A percentile compares a stretch with the other conserved stretches of the same genome.
These are phyloP conservation scores for Artemisia tridentata DNA, from an alignment of 129 eudicot species.

Conservation along the genomic window DNA sequence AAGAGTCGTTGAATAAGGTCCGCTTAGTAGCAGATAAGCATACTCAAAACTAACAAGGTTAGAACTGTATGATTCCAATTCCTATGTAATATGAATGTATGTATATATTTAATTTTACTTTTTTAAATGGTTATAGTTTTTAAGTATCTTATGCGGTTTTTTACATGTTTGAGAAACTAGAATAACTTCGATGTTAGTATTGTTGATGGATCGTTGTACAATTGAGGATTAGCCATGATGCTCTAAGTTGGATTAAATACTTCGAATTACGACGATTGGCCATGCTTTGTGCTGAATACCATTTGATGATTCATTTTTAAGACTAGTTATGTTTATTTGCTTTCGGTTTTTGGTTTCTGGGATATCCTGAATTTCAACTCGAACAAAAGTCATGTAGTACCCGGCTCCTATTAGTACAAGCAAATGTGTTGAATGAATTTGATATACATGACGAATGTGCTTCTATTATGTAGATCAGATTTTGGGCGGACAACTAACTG, in stretches of 20 bases:
- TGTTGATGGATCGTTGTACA: background rate
- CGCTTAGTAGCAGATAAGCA: constrained; percentile 59
- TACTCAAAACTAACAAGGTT: constrained; percentile 3
- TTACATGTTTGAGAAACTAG: background rate
- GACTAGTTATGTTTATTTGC: too few species aligned
- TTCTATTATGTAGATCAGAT: too few species aligned
- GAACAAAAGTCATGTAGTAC: too few species aligned
- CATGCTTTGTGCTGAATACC: too few species aligned
- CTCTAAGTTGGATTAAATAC: background rate
- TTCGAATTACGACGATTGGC: background rate
- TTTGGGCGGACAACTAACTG: too few species aligned
- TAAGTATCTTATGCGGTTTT: background rate
- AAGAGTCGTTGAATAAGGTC: constrained; percentile 77
- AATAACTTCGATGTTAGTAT: background rate
- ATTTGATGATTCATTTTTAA: too few species aligned
- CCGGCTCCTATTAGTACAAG: too few species aligned
- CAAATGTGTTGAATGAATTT: too few species aligned
- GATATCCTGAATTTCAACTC: too few species aligned
- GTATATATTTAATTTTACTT: constrained; percentile 9
- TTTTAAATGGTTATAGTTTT: background rate
- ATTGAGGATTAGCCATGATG: background rate
- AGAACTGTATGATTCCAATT: background rate
- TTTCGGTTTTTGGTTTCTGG: too few species aligned
- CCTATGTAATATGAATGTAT: constrained; percentile 13
- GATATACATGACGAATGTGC: too few species aligned